Conservation (phyloP, 192 early-diverging fungal genomes). For the Coemansia interrupta region DNA sequence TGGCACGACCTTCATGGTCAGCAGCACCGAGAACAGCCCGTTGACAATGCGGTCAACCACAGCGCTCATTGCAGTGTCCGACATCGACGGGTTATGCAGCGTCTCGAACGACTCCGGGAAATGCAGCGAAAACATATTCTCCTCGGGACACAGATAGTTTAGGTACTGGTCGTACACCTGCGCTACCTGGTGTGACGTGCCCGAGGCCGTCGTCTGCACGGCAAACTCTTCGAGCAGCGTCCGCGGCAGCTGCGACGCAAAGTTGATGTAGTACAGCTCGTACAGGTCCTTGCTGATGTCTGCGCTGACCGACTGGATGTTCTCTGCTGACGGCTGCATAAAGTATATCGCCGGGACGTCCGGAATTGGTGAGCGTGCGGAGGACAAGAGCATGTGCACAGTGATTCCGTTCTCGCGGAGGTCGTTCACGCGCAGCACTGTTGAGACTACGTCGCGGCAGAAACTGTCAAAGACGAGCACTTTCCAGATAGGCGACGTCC, state of each 20-base stretch:
- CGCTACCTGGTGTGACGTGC: constrained; percentile 74
- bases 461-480: constrained; percentile 92
- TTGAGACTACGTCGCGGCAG: constrained; percentile 93
- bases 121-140: constrained; percentile 88
- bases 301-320: constrained; percentile 73
- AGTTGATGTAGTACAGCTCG: constrained; percentile 96
- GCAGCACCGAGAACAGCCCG: constrained; percentile 84
- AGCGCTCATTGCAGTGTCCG: constrained; percentile 78
- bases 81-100: constrained; percentile 78
- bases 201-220: constrained; percentile 67
- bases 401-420: constrained; percentile 94
- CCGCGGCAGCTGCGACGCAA: constrained; percentile 81
- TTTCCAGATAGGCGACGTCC: constrained; percentile 79
- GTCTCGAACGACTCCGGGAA: constrained; percentile 73
- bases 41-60: constrained; percentile 76
- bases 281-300: constrained; percentile 88
- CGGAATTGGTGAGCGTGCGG: constrained; percentile 81
- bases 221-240: constrained; percentile 92
- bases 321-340: constrained; percentile 84
- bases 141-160: constrained; percentile 89
- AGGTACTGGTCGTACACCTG: constrained; percentile 97
- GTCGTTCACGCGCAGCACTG: constrained; percentile 93
- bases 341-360: constrained; percentile 98
- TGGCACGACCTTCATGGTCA: constrained; percentile 85
- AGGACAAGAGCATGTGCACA: constrained; percentile 88